A percentile compares a stretch with the other conserved stretches of the same genome.
These are phyloP conservation scores for Dipodascopsis uninucleata DNA, from an alignment of 805 yeast genomes.

Conservation along the genomic window DNA sequence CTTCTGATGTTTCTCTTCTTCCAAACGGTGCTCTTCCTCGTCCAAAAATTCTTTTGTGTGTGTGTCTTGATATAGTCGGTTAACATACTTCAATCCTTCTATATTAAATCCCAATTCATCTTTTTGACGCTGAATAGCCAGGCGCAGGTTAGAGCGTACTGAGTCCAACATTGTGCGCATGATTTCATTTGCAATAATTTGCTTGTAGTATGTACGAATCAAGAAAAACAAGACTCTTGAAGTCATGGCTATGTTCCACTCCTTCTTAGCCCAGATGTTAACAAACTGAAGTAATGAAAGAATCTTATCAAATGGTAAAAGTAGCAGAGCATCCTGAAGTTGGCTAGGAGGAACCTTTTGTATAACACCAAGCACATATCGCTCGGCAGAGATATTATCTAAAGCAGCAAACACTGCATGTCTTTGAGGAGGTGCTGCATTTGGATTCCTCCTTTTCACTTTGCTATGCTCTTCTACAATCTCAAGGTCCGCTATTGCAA, in stretches of 20 bases:
- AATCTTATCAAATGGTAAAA: conserved; percentile 84
- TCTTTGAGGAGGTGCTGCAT: conserved; percentile 54
- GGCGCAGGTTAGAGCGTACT: conserved; percentile 61
- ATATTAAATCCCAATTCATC: conserved; percentile 76
- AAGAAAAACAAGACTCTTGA: conserved; percentile 75
- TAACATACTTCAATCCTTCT: conserved; percentile 72
- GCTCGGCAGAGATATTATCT: conserved; percentile 60
- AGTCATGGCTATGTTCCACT: conserved; percentile 55
- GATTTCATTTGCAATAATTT: conserved; percentile 51
- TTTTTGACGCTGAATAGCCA: conserved; percentile 48
- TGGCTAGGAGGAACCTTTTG: conserved; percentile 74
- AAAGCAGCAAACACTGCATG: conserved; percentile 74
- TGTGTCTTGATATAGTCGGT: conserved; percentile 70
- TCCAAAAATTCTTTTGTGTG: conserved; percentile 75
- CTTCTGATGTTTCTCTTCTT: conserved; percentile 53
- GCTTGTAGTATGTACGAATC: conserved; percentile 69
- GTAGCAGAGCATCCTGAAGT: conserved; percentile 86
- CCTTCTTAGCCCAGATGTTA: conserved; percentile 60
- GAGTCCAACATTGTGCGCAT: conserved; percentile 60
- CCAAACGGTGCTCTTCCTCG: conserved; percentile 52
- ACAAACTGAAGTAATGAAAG: conserved; percentile 67
- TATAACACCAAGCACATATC: conserved; percentile 71
- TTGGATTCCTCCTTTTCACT: conserved; percentile 44
- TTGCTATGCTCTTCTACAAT: conserved; percentile 49
- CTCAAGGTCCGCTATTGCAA: conserved; percentile 69